phyloP scores from a whole-genome alignment of 352 stramenopile species.

The Globisporangium irregulare region DNA sequence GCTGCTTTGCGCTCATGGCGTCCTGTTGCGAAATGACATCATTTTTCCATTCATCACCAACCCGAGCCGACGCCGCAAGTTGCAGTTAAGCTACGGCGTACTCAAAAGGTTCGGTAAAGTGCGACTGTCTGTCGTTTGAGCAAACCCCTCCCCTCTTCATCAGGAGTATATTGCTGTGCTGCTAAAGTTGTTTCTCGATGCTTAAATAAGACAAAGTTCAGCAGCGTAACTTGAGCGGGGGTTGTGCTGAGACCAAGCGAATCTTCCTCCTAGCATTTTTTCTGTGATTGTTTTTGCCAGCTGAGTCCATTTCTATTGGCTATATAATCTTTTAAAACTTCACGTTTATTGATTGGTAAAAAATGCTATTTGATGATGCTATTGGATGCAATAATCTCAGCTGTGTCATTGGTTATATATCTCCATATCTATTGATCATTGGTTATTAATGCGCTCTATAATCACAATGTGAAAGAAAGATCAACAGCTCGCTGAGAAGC shows the following conservation, averaged over 20 bases:
- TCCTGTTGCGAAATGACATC: slow-evolving; percentile 13
- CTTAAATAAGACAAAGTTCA: too few relatives aligned
- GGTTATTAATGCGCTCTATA: too few relatives aligned
- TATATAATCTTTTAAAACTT: too few relatives aligned
- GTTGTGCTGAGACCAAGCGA: too few relatives aligned
- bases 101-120: slow-evolving; percentile 8
- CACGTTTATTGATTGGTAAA: too few relatives aligned
- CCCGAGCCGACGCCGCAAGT: not conserved
- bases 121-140: slow-evolving; percentile 13
- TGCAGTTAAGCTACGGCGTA: slow-evolving; percentile 2
- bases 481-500: not conserved
- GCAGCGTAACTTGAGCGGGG: not conserved
- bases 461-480: slow-evolving; percentile 1
- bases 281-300: too few relatives aligned
- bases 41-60: not conserved
- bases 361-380: too few relatives aligned
- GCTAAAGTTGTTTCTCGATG: not conserved
- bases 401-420: too few relatives aligned
- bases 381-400: too few relatives aligned
- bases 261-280: too few relatives aligned
- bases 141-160: not conserved
- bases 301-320: too few relatives aligned
- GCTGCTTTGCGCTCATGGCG: slow-evolving; percentile 13
- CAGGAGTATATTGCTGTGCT: not conserved
- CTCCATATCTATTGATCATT: too few relatives aligned